Base-by-base conservation (phyloP, 306 rosid species). In the Trifolium repens region DNA sequence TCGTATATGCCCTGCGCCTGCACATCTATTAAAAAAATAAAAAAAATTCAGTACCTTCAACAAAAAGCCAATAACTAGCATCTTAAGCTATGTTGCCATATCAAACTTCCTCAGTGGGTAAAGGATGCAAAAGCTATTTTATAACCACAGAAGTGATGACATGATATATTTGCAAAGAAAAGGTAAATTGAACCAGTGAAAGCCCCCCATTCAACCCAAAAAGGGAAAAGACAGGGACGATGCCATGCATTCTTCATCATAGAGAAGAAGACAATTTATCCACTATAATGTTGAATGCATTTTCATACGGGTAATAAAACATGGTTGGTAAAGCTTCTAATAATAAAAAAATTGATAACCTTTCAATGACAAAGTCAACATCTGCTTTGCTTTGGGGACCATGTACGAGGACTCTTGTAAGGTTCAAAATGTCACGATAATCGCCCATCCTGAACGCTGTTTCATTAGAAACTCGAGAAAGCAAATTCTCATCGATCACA, bases 351-450 rank as follows among this genome's bases (percentile, higher is more conserved):
- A 14, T 55, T 46, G 59, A 78, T 34, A 74, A 93, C 98, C 96
- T 93, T 70, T 93, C 96, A 75, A 93, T 87, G 71, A 89, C 81
- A 79, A 84, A 79, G 82, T 93, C 98, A 78, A 84, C 93, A 76
- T 90, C 90, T 64, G 89, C 87, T 89, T 93, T 93, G 89, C 98
- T 93, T 84, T 93, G 92, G 47, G 98, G 98, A 71, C 98, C 96
- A 52, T 82, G 66, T 75, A 79, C 27, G 13, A 93, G 96, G 79
- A 89, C 98, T 85, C 98, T 86, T 67, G 98, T 89, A 77, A 93
- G 98, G 87, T 88, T 93, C 85, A 93, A 85, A 76, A 93, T 93
- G 88, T 90, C 96, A 22, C 98, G 96, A 78, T 90, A 93, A 73
- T 93, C 98, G 68, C 92, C 96, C 87, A 89, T 87, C 86, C 79